Evolutionary conservation across 2,329 filamentous ascomycete species (phyloP).

Genomic region (Fusarium sacchari): DNA sequence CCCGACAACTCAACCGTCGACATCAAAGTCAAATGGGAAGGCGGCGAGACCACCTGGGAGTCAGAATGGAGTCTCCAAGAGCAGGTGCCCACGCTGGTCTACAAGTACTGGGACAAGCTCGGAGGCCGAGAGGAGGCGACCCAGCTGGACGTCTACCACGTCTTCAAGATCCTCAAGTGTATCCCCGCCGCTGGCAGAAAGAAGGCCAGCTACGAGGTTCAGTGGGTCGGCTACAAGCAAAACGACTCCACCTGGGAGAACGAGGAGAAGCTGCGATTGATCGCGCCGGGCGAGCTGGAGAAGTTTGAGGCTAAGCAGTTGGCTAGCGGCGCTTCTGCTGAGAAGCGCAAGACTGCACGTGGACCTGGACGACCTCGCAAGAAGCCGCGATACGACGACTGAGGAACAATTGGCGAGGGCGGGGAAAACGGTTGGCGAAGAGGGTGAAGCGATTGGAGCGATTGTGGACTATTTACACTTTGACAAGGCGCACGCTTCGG

Average conservation of each 20-base stretch:
- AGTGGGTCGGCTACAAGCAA: constrained; percentile 42
- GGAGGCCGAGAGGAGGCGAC: constrained; percentile 41
- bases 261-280: constrained; percentile 34
- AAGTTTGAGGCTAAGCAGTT: constrained; percentile 40
- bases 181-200: constrained; percentile 26
- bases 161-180: constrained; percentile 42
- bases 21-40: constrained; percentile 38
- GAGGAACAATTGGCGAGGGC: background rate
- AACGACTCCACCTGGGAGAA: constrained; percentile 40
- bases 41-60: constrained; percentile 41
- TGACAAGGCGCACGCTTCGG: background rate
- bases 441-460: background rate
- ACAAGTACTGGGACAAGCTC: constrained; percentile 42
- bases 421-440: background rate
- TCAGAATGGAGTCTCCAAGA: constrained; percentile 43
- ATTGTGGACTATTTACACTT: background rate
- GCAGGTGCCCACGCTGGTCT: constrained; percentile 40
- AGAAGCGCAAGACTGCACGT: constrained; percentile 39
- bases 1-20: constrained; percentile 38
- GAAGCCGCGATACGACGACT: constrained; percentile 26
- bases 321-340: constrained; percentile 12
- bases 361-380: constrained; percentile 41
- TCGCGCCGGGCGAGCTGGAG: constrained; percentile 39
- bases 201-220: constrained; percentile 38
- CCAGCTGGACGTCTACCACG: constrained; percentile 39